Base-by-base conservation (phyloP, 1,284 basidiomycete genomes). In the Irpex sp. region DNA sequence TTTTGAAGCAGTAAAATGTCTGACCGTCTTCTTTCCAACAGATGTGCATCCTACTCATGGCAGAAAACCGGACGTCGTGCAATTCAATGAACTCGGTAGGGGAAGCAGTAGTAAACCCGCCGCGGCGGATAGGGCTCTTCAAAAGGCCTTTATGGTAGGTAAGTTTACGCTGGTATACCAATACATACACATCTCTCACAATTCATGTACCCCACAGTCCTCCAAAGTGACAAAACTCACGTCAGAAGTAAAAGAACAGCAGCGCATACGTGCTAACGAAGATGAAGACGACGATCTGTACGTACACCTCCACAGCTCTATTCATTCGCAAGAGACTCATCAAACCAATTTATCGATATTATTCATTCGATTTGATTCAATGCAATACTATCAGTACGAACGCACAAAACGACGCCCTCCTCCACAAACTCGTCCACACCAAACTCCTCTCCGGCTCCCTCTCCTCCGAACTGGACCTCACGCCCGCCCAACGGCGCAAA, bases 391-490 rank as follows among this genome's bases (percentile, higher is more conserved):
- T n/a, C n/a, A 92, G 92, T 55, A 83, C 87, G 17, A 90, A 92
- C 71, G 72, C 78, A 11, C 85, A 90, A 67, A 93, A 93, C 61
- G 91, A 93, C 69, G 86, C 84, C 0, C 74, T 89, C 31, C 80
- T 93, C 5, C 89, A 92, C 72, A 86, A 84, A 58, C 78, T 93
- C 8, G 82, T 93, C 7, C 92, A 93, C 70, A 93, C 91, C 0
- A 82, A 87, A 68, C 75, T 93, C 4, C 77, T 93, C 3, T 89
- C 91, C 11, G 89, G 88, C 5, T 90, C 89, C 7, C 72, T 88
- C 4, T 82, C 86, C 69, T 75, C 82, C 2, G 85, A 88, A 3
- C 75, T 91, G 8, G 72, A 86, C 62, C 69, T 90, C 55, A 82
- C 82, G 19, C 81, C 87, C 47, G 88, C 88, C 9, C 81, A 90